phyloP scores from a whole-genome alignment of 805 yeast genomes.

The Candida cerambycidarum region DNA sequence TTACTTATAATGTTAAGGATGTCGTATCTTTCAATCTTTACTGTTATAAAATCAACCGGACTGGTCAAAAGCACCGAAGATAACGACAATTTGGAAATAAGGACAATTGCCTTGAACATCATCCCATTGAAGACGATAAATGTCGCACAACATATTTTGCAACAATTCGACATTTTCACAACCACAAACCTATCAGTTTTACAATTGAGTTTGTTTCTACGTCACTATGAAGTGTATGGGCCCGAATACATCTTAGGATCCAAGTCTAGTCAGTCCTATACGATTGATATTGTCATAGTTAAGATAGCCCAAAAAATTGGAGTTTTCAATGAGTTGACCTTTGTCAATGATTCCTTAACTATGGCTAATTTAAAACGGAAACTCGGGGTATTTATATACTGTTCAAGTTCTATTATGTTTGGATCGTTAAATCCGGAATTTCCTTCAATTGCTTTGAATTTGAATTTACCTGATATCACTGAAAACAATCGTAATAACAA shows the following conservation, averaged over 20 bases:
- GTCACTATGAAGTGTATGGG: slow-evolving; percentile 47
- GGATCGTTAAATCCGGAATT: slow-evolving; percentile 10
- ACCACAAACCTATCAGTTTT: slow-evolving; percentile 51
- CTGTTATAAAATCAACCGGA: slow-evolving; percentile 11
- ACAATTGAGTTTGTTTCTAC: slow-evolving; percentile 53
- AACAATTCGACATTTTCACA: slow-evolving; percentile 30
- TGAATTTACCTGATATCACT: slow-evolving; percentile 8
- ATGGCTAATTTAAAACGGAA: slow-evolving; percentile 12
- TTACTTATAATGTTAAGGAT: slow-evolving; percentile 35
- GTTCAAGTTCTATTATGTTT: slow-evolving; percentile 1
- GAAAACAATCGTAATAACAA: slow-evolving; percentile 9
- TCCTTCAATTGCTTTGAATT: slow-evolving; percentile 1
- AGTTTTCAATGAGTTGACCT: slow-evolving; percentile 10
- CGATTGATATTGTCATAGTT: slow-evolving; percentile 7
- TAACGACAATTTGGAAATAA: not conserved
- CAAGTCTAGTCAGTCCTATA: slow-evolving; percentile 6
- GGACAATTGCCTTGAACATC: slow-evolving; percentile 18
- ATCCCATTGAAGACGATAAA: slow-evolving; percentile 29
- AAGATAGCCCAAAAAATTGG: slow-evolving; percentile 10
- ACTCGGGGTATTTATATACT: slow-evolving; percentile 8
- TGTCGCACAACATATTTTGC: slow-evolving; percentile 34
- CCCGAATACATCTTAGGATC: slow-evolving; percentile 48
- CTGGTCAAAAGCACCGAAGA: not conserved
- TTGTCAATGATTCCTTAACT: not conserved
- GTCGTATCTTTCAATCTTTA: slow-evolving; percentile 34